Percentiles rank a stretch among this genome's conserved stretches.
Conservation (phyloP, 805 yeast genomes). For the Starmerella tilneyi region DNA sequence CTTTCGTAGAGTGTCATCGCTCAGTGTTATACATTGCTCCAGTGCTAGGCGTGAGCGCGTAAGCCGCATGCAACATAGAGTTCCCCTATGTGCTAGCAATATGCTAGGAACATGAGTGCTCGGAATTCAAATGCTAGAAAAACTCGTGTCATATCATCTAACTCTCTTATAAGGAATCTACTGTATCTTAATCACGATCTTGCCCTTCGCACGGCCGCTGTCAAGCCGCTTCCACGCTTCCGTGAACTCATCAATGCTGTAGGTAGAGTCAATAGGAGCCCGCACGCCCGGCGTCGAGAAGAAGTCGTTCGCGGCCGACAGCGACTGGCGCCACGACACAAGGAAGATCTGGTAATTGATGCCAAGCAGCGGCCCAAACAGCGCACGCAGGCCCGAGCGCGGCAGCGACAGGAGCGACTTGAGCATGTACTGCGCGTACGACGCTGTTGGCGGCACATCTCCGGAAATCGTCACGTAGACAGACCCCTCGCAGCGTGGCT, state of each 20-base stretch:
- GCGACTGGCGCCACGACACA: constrained; percentile 31
- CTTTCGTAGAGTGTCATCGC: too few relatives aligned
- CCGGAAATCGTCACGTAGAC: constrained; percentile 50
- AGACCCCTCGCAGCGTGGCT: constrained; percentile 40
- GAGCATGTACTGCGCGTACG: constrained; percentile 13
- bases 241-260: constrained; percentile 40
- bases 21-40: too few relatives aligned
- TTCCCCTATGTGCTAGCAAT: too few relatives aligned
- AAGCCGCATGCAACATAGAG: too few relatives aligned
- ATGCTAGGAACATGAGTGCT: too few relatives aligned
- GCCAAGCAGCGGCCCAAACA: constrained; percentile 28
- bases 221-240: constrained; percentile 43
- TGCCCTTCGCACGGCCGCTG: constrained; percentile 52
- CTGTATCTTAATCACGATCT: constrained; percentile 40
- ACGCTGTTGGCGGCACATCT: constrained; percentile 31
- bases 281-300: constrained; percentile 39
- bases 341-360: constrained; percentile 26
- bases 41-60: too few relatives aligned
- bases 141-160: too few relatives aligned
- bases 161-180: background rate
- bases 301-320: constrained; percentile 37
- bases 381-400: constrained; percentile 23
- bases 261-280: constrained; percentile 47
- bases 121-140: too few relatives aligned
- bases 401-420: constrained; percentile 17